Base-by-base conservation (phyloP, 1,284 basidiomycete genomes). In the Cerrena zonata region DNA sequence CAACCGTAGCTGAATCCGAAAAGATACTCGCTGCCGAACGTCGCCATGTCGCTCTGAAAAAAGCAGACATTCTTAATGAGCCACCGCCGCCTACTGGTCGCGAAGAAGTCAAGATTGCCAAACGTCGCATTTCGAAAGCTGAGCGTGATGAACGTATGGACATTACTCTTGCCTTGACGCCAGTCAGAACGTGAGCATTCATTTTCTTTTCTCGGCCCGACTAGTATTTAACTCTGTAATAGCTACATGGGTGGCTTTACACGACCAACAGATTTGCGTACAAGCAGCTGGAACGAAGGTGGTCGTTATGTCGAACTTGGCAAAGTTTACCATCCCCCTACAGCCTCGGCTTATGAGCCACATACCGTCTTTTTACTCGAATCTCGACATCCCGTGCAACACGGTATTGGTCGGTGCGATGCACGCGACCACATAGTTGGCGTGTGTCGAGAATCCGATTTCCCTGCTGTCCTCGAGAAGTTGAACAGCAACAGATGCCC, bases 101-200 rank as follows among this genome's bases (percentile, higher is more conserved):
- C 25, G 52, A 52, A 18, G 42, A 39, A 11, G 26, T 57, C 22
- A 46, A 42, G 34, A 49, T 45, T 3, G 45, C 45, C 3, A 18
- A 50, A 10, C 45, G 62, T 18, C 65, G 69, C 25, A 57, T 68
- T 2, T 45, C 47, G 27, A 73, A 71, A 61, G 69, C 73, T 4
- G 73, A 74, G 55, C 66, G 72, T 19, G 73, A 74, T 50, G 73
- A 74, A 60, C 65, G 70, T 30, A 66, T 69, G 56, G 68, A 71
- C 50, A 61, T 75, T n/a, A 69, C 67, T 22, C 52, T 52, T 19
- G 56, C 63, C 3, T 51, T 76, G 26, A 72, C 69, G 3, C 66
- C 65, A 10, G 65, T 66, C 38, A 72, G 67, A 50, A 61, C 59
- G 69, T 71, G 53, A 49, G 69, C 23, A 18, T 43, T 34, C 26